Percentiles rank a stretch among this genome's conserved stretches.
Evolutionary conservation across 2,329 filamentous ascomycete genomes (phyloP).

Genomic region (Phaeosphaeria sp.): DNA sequence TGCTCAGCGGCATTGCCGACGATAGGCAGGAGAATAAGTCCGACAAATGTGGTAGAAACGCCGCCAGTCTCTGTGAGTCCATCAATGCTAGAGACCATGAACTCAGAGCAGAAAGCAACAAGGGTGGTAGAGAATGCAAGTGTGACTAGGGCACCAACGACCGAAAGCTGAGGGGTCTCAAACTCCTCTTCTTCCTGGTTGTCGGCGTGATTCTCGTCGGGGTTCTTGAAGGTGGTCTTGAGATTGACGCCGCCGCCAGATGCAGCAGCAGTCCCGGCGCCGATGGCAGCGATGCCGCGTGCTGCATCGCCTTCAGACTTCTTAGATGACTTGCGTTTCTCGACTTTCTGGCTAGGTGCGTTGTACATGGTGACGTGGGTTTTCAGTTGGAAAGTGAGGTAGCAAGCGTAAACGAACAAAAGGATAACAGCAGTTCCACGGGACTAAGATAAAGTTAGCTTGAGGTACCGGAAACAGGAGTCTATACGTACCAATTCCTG

Average conservation of each 20-base stretch:
- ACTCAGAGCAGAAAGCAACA: conserved; percentile 78
- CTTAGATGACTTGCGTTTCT: conserved; percentile 59
- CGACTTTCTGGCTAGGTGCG: conserved; percentile 77
- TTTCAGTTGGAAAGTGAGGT: conserved; percentile 89
- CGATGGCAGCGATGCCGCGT: conserved; percentile 60
- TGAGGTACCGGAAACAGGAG: no score
- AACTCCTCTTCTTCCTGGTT: conserved; percentile 70
- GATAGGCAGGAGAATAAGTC: conserved; percentile 69
- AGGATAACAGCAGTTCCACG: conserved; percentile 80
- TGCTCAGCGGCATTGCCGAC: conserved; percentile 72
- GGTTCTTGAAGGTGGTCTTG: conserved; percentile 53
- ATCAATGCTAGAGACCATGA: conserved; percentile 67
- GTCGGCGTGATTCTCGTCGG: conserved; percentile 37
- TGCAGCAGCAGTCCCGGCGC: conserved; percentile 58
- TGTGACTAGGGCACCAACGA: conserved; percentile 74
- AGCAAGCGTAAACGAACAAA: conserved; percentile 80
- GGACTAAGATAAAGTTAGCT: no score
- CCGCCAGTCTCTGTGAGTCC: conserved; percentile 56
- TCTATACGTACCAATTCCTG: no score
- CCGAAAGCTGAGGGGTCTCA: conserved; percentile 75
- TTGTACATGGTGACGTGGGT: conserved; percentile 84
- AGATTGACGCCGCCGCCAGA: conserved; percentile 58
- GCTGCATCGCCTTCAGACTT: conserved; percentile 58
- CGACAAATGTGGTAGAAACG: conserved; percentile 67
- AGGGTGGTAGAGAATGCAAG: conserved; percentile 76